Percentiles rank a stretch among this genome's conserved stretches.
phyloP scores from a whole-genome alignment of 177 flowering plant genomes.

The Vitis hybrid region DNA sequence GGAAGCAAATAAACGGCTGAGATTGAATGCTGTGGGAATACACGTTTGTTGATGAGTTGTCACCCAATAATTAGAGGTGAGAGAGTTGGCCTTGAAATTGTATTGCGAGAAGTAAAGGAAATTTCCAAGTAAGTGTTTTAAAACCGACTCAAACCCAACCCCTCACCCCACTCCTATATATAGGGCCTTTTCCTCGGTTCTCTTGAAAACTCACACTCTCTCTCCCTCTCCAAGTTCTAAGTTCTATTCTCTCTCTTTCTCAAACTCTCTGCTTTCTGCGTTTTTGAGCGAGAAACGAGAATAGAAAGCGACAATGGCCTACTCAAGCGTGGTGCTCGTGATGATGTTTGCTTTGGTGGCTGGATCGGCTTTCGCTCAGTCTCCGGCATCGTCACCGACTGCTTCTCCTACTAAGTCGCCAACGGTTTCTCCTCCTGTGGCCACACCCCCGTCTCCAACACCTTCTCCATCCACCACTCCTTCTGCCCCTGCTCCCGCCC shows the following conservation, averaged over 20 bases:
- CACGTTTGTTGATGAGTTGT: no score
- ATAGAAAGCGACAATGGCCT: slow-evolving; percentile 21
- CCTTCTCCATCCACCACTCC: slow-evolving; percentile 13
- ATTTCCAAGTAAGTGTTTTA: no score
- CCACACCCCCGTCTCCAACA: slow-evolving; percentile 7
- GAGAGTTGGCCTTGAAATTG: no score
- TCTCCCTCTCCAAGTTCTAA: background rate
- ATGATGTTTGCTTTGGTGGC: slow-evolving; percentile 24
- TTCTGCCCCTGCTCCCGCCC: slow-evolving; percentile 10
- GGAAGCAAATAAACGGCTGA: no score
- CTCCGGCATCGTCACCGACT: slow-evolving; percentile 21
- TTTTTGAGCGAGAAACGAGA: background rate
- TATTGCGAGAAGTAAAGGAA: no score
- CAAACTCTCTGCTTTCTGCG: background rate
- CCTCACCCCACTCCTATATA: no score
- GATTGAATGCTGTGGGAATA: no score
- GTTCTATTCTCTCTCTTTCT: slow-evolving; percentile 1
- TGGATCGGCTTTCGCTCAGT: slow-evolving; percentile 29
- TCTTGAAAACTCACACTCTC: background rate
- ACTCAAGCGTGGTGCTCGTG: slow-evolving; percentile 1
- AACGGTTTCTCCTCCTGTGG: background rate
- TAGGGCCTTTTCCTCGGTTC: background rate
- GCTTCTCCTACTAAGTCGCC: slow-evolving; percentile 14
- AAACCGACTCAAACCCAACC: no score
- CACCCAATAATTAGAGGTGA: no score